phyloP scores from a whole-genome alignment of 208 protist genomes.

The Vickermania spadyakhi region DNA sequence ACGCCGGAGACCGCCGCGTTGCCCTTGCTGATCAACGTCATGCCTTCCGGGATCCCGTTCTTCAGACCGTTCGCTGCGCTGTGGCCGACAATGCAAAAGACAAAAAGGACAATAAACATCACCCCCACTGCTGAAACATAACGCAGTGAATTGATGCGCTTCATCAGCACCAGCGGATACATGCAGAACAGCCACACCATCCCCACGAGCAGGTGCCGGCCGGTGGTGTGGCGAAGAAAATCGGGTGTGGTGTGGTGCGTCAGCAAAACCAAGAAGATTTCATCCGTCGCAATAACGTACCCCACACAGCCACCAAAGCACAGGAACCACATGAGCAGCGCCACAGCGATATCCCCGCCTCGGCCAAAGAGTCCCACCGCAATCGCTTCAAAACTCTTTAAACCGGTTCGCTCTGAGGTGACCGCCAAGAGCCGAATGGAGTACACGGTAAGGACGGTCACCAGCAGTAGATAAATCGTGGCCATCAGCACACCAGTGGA shows the following conservation, averaged over 20 bases:
- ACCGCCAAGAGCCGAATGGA: conserved; percentile 16
- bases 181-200: conserved; percentile 16
- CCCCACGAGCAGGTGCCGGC: conserved; percentile 2
- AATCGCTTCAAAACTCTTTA: conserved; percentile 15
- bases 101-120: conserved; percentile 25
- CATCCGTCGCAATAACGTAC: conserved; percentile 19
- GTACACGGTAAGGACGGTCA: conserved; percentile 19
- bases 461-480: conserved; percentile 9
- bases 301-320: conserved; percentile 17
- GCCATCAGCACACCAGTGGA: conserved; percentile 15
- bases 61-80: conserved; percentile 4
- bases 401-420: conserved; percentile 10
- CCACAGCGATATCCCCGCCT: conserved; percentile 8
- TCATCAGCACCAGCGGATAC: conserved; percentile 8
- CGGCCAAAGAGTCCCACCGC: conserved; percentile 10
- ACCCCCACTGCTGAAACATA: conserved; percentile 24
- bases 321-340: conserved; percentile 11
- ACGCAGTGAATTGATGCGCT: conserved; percentile 26
- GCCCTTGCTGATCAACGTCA: conserved; percentile 5
- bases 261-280: conserved; percentile 7
- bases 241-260: background rate
- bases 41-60: background rate
- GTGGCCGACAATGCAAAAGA: conserved; percentile 21
- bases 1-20: conserved; percentile 12
- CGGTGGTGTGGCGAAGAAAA: conserved; percentile 4